Evolutionary conservation across 2,329 filamentous ascomycete genomes (phyloP).

Genomic region (Ceratocystis variospora): DNA sequence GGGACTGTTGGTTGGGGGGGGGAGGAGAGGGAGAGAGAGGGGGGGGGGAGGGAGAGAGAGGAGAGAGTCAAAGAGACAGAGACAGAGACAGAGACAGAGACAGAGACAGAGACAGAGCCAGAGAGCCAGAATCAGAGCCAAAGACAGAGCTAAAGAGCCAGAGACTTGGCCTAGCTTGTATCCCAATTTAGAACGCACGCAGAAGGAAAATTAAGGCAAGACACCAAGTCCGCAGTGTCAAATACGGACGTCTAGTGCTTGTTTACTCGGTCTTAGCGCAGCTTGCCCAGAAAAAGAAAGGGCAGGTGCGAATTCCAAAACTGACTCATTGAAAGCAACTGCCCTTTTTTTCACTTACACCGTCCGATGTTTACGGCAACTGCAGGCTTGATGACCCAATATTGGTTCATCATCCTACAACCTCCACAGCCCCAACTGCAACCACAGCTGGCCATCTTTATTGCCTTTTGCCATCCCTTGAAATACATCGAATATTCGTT

Average conservation of each 20-base stretch:
- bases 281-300: neutral
- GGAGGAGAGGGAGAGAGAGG: no score
- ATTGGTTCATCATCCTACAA: neutral
- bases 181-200: neutral
- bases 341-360: neutral
- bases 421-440: neutral
- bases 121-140: no score
- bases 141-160: neutral
- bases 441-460: no score
- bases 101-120: no score
- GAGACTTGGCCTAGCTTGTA: neutral
- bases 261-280: neutral
- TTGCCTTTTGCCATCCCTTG: neutral
- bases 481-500: neutral
- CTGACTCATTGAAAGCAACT: neutral
- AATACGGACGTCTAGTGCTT: neutral
- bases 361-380: conserved; percentile 6
- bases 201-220: neutral
- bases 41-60: no score
- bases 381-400: neutral
- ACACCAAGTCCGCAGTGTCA: neutral
- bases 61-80: no score
- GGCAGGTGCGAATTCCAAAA: neutral
- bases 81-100: no score
- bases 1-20: no score